Percentiles rank a stretch among this genome's conserved stretches.
These are phyloP conservation scores for Sporisorium exsertum DNA, from an alignment of 1,284 basidiomycete species.

Conservation along the genomic window DNA sequence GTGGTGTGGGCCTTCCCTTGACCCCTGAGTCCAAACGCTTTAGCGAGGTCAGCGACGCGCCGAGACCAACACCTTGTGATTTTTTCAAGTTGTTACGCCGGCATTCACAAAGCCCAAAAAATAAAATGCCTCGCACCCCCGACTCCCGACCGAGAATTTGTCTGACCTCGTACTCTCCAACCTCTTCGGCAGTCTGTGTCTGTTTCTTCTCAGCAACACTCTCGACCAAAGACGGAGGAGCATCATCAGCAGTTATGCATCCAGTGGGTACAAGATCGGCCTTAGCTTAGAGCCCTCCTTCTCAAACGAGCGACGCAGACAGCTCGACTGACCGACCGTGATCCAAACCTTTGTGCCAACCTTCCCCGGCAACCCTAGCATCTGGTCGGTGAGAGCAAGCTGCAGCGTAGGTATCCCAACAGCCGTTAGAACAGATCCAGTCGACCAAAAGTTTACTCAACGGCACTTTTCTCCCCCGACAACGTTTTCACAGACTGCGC, in stretches of 20 bases:
- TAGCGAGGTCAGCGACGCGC: neutral
- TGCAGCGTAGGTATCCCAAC: constrained; percentile 34
- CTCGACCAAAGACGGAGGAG: neutral
- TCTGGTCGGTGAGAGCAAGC: constrained; percentile 51
- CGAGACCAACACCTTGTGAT: neutral
- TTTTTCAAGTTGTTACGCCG: constrained; percentile 4
- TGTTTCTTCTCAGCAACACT: constrained; percentile 1
- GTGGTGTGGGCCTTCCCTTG: neutral
- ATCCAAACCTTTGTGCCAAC: neutral
- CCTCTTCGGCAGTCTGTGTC: constrained; percentile 12
- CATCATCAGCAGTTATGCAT: constrained; percentile 24
- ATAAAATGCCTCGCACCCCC: neutral
- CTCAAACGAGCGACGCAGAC: too few species aligned
- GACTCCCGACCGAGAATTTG: constrained; percentile 29
- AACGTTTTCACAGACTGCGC: constrained; percentile 57
- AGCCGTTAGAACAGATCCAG: neutral
- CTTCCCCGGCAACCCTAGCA: constrained; percentile 20
- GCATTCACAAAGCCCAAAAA: neutral
- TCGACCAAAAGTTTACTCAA: neutral
- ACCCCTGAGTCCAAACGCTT: constrained; percentile 10
- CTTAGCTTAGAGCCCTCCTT: too few species aligned
- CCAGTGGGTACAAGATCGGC: constrained; percentile 9
- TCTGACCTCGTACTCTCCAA: constrained; percentile 36
- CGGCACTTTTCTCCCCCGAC: neutral
- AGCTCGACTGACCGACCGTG: neutral